These are phyloP conservation scores for Blastomyces percursus DNA, from an alignment of 2,329 filamentous ascomycete genomes.

Conservation along the genomic window DNA sequence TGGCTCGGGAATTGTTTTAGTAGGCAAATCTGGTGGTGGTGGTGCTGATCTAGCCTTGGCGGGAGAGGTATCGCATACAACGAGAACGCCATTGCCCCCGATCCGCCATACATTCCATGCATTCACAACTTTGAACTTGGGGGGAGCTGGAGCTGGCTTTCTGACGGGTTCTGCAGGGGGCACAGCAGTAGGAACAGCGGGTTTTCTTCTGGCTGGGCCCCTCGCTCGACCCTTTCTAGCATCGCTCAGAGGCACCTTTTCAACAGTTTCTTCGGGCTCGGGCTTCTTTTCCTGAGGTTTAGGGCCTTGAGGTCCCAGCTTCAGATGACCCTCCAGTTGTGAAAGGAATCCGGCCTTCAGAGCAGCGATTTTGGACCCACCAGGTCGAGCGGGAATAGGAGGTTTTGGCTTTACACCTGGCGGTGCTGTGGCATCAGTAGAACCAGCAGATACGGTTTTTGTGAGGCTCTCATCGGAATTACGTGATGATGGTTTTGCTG, in stretches of 20 bases:
- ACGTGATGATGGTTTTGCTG: slow-evolving; percentile 41
- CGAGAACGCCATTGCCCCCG: slow-evolving; percentile 24
- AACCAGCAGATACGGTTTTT: slow-evolving; percentile 30
- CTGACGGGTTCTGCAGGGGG: slow-evolving; percentile 5
- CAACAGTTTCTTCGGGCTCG: slow-evolving; percentile 46
- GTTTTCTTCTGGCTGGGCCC: slow-evolving; percentile 68
- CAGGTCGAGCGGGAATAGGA: slow-evolving; percentile 64
- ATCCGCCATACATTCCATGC: slow-evolving; percentile 34
- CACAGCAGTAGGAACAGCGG: slow-evolving; percentile 43
- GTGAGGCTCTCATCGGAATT: slow-evolving; percentile 25
- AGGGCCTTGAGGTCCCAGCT: slow-evolving; percentile 64
- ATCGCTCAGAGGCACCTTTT: slow-evolving; percentile 73
- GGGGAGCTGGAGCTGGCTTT: slow-evolving; percentile 17
- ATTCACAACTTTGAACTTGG: slow-evolving; percentile 30
- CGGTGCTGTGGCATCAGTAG: slow-evolving; percentile 26
- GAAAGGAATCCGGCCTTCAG: slow-evolving; percentile 87
- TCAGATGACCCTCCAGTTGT: slow-evolving; percentile 80
- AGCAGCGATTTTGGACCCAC: slow-evolving; percentile 77
- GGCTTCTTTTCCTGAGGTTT: slow-evolving; percentile 62
- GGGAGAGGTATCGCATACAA: slow-evolving; percentile 18
- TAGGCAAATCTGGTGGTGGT: neutral
- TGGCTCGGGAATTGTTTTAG: neutral
- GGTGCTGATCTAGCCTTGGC: neutral
- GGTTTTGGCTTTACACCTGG: slow-evolving; percentile 62
- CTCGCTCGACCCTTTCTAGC: slow-evolving; percentile 82